These are phyloP conservation scores for Salvia splendens DNA, from an alignment of 257 asterid species.

Conservation along the genomic window DNA sequence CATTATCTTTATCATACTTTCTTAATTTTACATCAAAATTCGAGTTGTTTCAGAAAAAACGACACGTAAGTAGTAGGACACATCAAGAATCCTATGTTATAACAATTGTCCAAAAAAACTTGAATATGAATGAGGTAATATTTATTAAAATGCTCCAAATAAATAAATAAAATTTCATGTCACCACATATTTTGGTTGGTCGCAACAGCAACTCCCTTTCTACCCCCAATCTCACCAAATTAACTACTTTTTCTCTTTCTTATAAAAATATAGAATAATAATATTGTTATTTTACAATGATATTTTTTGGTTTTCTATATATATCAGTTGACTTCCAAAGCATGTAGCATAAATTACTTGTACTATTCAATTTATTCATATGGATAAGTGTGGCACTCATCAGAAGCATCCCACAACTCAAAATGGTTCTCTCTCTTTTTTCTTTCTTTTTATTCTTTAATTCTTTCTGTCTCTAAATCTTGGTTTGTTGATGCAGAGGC, in stretches of 20 bases:
- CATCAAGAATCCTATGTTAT: no score
- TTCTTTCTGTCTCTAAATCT: background rate
- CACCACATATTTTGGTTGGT: conserved; percentile 19
- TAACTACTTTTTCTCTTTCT: background rate
- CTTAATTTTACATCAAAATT: no score
- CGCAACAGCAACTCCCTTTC: conserved; percentile 2
- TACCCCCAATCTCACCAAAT: conserved; percentile 3
- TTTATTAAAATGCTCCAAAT: no score
- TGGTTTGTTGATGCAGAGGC: conserved; percentile 37
- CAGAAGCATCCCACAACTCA: conserved; percentile 31
- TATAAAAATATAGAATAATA: background rate
- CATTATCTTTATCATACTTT: no score
- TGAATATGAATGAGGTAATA: no score
- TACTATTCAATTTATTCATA: background rate
- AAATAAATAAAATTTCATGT: background rate
- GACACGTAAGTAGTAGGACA: no score
- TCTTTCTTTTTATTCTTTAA: background rate
- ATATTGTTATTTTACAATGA: background rate
- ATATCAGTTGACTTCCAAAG: conserved; percentile 5
- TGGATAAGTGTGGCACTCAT: conserved; percentile 26
- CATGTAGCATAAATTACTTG: background rate
- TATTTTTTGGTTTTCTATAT: background rate
- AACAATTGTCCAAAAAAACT: no score
- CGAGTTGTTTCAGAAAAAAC: no score
- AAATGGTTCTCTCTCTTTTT: conserved; percentile 4